Base-by-base conservation (phyloP, 2,329 filamentous ascomycete species). In the Trichoderma sp. region DNA sequence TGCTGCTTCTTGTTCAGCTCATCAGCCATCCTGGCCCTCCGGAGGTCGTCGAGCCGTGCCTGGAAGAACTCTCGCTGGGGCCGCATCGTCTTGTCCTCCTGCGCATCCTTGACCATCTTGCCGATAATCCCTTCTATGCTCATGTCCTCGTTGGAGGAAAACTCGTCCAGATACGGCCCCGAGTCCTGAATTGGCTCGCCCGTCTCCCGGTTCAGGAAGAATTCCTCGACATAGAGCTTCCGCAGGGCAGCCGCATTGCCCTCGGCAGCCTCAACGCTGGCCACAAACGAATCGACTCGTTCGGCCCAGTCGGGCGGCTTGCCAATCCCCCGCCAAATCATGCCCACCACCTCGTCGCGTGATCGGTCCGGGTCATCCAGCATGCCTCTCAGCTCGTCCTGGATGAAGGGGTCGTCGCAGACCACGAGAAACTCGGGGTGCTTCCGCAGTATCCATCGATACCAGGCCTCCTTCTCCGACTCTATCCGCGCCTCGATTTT, bases 401-500 rank as follows among this genome's bases (percentile, higher is more conserved):
- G 72, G 18, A 77, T 74, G 13, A 74, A 72, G 30, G 73, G 72
- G 18, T 72, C 72, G 49, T 77, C 75, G 18, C 78, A 77, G 10
- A 76, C 74, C 30, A 77, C 75, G 24, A 82, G 75, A 69, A 81
- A 80, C 63, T 78, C 78, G 7, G 80, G 79, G 59, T 81, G 77
- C 67, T 73, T 77, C n/a, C 79, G 76, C 56, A 82, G 71, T 3
- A 81, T 79, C 75, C 79, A 83, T 66, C 83, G 81, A 68, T 86
- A 85, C 85, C 86, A 88, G 13, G 81, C 81, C 70, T 81, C 81
- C 73, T 85, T 86, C 74, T 87, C 85, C 32, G 81, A 81, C 11
- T 79, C 78, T 72, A 88, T 82, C 69, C 82, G 82, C 26, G 81
- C 79, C 71, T 87, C 85, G 51, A 88, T 82, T 21, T 75, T 77